phyloP scores from a whole-genome alignment of 2,329 filamentous ascomycete genomes.

The Colletotrichum truncatum region DNA sequence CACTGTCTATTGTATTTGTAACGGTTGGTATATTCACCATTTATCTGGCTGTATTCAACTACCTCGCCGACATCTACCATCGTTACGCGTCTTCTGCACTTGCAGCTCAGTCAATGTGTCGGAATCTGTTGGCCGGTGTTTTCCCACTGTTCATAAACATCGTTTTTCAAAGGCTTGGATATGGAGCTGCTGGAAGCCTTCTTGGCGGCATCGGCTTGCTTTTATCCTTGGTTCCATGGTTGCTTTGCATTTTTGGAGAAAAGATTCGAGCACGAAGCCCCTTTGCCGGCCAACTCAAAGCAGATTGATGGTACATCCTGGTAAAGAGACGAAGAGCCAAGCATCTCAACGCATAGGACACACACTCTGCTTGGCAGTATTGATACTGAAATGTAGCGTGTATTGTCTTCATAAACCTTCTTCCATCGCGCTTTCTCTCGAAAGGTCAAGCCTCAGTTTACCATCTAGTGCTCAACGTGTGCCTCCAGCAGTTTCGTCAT shows the following conservation, averaged over 20 bases:
- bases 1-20: constrained; percentile 68
- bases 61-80: constrained; percentile 74
- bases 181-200: constrained; percentile 68
- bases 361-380: too few species aligned
- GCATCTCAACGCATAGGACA: too few species aligned
- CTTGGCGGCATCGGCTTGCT: constrained; percentile 62
- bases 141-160: constrained; percentile 59
- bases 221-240: constrained; percentile 73
- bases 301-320: not conserved
- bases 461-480: too few species aligned
- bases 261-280: constrained; percentile 70
- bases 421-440: too few species aligned
- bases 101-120: constrained; percentile 72
- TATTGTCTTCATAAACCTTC: too few species aligned
- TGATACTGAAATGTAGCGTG: too few species aligned
- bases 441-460: too few species aligned
- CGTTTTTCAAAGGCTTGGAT: constrained; percentile 69
- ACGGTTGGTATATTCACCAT: constrained; percentile 76
- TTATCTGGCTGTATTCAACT: constrained; percentile 75
- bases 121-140: constrained; percentile 71
- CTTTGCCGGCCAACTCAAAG: constrained; percentile 55
- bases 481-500: too few species aligned
- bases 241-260: constrained; percentile 71
- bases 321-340: not conserved
- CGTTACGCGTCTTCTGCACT: constrained; percentile 72